phyloP scores from a whole-genome alignment of 2,329 filamentous ascomycete species.

The Aspergillus hortae region DNA sequence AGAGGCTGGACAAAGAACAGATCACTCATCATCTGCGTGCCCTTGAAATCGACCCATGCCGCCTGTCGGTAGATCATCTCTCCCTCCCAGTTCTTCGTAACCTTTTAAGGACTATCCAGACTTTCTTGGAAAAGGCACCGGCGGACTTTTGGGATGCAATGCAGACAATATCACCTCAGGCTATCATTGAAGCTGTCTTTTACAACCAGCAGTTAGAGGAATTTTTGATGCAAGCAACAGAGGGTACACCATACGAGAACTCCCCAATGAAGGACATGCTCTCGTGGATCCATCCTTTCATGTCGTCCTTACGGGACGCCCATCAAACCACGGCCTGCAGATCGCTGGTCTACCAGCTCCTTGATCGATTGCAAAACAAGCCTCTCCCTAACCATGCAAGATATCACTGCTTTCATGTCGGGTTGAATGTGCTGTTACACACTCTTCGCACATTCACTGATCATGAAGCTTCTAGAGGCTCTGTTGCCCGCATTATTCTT shows the following conservation, averaged over 20 bases:
- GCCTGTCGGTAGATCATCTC: constrained; percentile 63
- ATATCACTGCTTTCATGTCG: constrained; percentile 45
- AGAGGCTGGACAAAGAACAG: constrained; percentile 66
- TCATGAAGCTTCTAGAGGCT: constrained; percentile 42
- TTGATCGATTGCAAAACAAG: constrained; percentile 53
- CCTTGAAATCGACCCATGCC: constrained; percentile 68
- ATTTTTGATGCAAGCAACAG: constrained; percentile 48
- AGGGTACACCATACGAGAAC: constrained; percentile 51
- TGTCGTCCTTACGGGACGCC: constrained; percentile 70
- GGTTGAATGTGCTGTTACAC: constrained; percentile 43
- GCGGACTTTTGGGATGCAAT: constrained; percentile 86
- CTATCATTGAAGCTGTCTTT: constrained; percentile 81
- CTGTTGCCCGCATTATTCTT: constrained; percentile 47
- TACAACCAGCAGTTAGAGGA: constrained; percentile 65
- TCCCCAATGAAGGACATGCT: constrained; percentile 62
- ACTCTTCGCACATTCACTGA: constrained; percentile 48
- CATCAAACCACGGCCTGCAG: constrained; percentile 78
- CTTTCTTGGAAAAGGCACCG: constrained; percentile 70
- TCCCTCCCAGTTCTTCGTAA: constrained; percentile 61
- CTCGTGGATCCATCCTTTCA: constrained; percentile 74
- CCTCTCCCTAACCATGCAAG: constrained; percentile 40
- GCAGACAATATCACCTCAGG: constrained; percentile 72
- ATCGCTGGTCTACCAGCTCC: constrained; percentile 70
- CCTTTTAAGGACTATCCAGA: constrained; percentile 66
- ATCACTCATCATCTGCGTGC: constrained; percentile 75